Evolutionary conservation across 192 early-diverging fungal genomes (phyloP).

Genomic region (Obelidium mucronatum): DNA sequence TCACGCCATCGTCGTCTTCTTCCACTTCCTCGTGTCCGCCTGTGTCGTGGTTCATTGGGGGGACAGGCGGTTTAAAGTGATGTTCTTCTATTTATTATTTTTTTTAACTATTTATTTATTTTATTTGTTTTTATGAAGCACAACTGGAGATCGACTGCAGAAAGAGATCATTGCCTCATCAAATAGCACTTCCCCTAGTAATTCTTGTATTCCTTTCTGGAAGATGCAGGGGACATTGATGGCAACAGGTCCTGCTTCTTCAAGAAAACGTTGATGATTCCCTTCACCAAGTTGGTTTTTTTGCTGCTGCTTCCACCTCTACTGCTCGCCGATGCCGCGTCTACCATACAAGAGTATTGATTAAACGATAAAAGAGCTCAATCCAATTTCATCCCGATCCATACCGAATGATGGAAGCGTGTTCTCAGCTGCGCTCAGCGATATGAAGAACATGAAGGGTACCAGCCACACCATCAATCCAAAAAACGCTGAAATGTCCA

Average conservation of each 20-base stretch:
- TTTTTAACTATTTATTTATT: too few species aligned
- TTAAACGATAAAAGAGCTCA: too few species aligned
- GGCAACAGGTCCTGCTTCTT: constrained; percentile 33
- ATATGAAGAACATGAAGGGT: constrained; percentile 92
- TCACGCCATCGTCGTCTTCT: constrained; percentile 82
- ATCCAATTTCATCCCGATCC: background rate
- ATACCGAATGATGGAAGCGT: constrained; percentile 74
- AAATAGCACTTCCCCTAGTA: background rate
- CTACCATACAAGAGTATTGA: too few species aligned
- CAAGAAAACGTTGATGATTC: constrained; percentile 28
- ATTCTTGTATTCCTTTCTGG: constrained; percentile 22
- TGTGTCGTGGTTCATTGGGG: too few species aligned
- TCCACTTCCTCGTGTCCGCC: too few species aligned
- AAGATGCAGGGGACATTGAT: background rate
- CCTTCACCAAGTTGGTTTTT: constrained; percentile 35
- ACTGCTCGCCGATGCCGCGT: background rate
- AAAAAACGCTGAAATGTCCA: constrained; percentile 90
- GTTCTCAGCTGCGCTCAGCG: constrained; percentile 89
- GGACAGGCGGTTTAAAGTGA: too few species aligned
- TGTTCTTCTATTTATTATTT: too few species aligned
- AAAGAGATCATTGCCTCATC: too few species aligned
- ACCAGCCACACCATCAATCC: constrained; percentile 94
- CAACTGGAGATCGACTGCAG: too few species aligned
- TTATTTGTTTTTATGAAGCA: too few species aligned
- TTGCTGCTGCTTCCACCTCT: background rate